Evolutionary conservation across 768 basidiomycete genomes (phyloP).

Genomic region (Cystofilobasidium bisporidii): DNA sequence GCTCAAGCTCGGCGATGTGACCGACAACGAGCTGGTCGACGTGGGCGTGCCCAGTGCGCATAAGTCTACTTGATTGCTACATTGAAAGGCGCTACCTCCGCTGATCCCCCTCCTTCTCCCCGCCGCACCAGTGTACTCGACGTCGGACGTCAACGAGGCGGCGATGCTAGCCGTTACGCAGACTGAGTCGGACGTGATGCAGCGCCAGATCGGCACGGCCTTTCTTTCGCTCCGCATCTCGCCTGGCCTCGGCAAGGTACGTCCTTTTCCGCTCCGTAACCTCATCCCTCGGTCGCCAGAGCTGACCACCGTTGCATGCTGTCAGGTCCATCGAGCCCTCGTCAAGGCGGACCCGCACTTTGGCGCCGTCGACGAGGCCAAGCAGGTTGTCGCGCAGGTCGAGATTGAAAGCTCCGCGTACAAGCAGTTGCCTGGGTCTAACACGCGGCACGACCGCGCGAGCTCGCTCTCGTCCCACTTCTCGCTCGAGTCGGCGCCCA

Average conservation of each 20-base stretch:
- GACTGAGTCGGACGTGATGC: constrained; percentile 11
- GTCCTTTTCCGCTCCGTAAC: not conserved
- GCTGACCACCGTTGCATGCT: constrained; percentile 6
- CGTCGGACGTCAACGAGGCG: constrained; percentile 26
- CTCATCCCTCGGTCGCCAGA: no score
- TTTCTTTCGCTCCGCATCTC: not conserved
- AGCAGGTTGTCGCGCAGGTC: constrained; percentile 3
- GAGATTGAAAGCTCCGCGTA: not conserved
- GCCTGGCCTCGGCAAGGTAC: constrained; percentile 20
- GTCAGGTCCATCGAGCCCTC: constrained; percentile 33
- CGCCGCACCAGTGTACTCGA: not conserved
- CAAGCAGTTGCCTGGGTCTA: not conserved
- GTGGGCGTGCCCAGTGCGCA: constrained; percentile 29
- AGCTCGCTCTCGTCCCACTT: not conserved
- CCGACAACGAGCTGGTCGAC: constrained; percentile 30
- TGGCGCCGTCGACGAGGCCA: constrained; percentile 35
- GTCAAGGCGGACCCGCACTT: constrained; percentile 36
- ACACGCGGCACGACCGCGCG: not conserved
- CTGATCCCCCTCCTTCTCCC: no score
- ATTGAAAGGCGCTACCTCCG: no score
- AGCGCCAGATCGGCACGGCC: constrained; percentile 16
- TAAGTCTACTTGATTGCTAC: constrained; percentile 24
- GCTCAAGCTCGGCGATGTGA: constrained; percentile 32
- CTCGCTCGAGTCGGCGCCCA: not conserved
- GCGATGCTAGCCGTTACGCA: constrained; percentile 25